Base-by-base conservation (phyloP, 2,329 filamentous ascomycete genomes). In the Xylaria sp. region DNA sequence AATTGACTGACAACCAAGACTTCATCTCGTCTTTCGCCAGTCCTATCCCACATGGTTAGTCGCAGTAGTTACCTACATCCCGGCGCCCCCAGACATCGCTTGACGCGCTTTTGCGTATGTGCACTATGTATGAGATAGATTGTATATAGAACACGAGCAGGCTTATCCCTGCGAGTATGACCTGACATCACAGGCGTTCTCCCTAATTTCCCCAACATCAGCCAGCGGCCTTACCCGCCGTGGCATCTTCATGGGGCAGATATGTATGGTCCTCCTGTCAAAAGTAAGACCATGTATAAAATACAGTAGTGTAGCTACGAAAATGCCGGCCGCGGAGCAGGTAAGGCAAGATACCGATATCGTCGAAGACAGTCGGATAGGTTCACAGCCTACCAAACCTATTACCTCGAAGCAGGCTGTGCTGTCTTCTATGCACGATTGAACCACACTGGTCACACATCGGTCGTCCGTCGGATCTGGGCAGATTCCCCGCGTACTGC, bases 21-120 rank as follows among this genome's bases (percentile, higher is more conserved):
- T n/a, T n/a, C n/a, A n/a, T n/a, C n/a, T n/a, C n/a, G n/a, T n/a
- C 17, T 23, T 35, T 42, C 33, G 49, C 49, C 43, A 51, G 35
- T 45, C 38, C 37, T 46, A 43, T 23, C 46, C 61, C 62, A 58
- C 62, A 58, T 64, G 62, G 58, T 55, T 58, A 49, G 52, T 62
- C 42, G 61, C 52, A 61, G 54, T 19, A 38, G 40, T 17, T 28
- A 5, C 56, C 14, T 5, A 49, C n/a, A 25, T 11, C 33, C 12
- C 2, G 17, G 38, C 14, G 17, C 23, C 33, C 33, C 21, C 33
- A 25, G 25, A 51, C 33, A 5, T 38, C 33, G 19, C n/a, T 38
- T 33, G 49, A 25, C 25, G 33, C 12, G 21, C 33, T 51, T 38
- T 51, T 38, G 47, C 43, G 43, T n/a, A 31, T 14, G 3, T 42